Evolutionary conservation across 169 alveolate genomes (phyloP).

Genomic region (Miamiensis avidus): DNA sequence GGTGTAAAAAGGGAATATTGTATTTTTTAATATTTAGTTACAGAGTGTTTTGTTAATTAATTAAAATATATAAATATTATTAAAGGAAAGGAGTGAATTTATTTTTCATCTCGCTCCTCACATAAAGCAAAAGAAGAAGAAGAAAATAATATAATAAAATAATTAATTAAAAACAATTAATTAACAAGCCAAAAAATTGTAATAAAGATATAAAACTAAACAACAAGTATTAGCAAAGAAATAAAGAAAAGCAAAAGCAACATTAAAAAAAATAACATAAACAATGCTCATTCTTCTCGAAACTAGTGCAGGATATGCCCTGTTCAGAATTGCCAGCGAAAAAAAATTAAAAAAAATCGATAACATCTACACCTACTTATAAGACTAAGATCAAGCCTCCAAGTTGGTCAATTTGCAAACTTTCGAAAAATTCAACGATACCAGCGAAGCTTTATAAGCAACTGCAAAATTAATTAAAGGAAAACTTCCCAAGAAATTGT

Average conservation of each 20-base stretch:
- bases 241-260: not conserved
- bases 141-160: too few relatives aligned
- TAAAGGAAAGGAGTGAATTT: too few relatives aligned
- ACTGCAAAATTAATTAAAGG: slow-evolving; percentile 89
- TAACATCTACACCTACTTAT: slow-evolving; percentile 68
- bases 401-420: slow-evolving; percentile 66
- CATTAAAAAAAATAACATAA: slow-evolving; percentile 41
- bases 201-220: too few relatives aligned
- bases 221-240: not conserved
- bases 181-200: too few relatives aligned
- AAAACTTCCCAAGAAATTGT: slow-evolving; percentile 91
- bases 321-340: slow-evolving; percentile 93
- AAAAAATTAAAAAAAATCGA: slow-evolving; percentile 87
- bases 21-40: too few relatives aligned
- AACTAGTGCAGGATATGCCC: slow-evolving; percentile 99
- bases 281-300: slow-evolving; percentile 97
- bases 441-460: slow-evolving; percentile 90
- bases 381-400: slow-evolving; percentile 45
- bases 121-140: too few relatives aligned
- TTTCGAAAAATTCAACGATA: slow-evolving; percentile 87
- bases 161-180: too few relatives aligned
- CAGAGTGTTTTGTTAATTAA: too few relatives aligned
- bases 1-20: too few relatives aligned
- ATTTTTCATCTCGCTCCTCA: too few relatives aligned
- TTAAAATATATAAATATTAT: too few relatives aligned